Evolutionary conservation across 495 filamentous ascomycete species (phyloP).

Genomic region (Neurospora hispaniola): DNA sequence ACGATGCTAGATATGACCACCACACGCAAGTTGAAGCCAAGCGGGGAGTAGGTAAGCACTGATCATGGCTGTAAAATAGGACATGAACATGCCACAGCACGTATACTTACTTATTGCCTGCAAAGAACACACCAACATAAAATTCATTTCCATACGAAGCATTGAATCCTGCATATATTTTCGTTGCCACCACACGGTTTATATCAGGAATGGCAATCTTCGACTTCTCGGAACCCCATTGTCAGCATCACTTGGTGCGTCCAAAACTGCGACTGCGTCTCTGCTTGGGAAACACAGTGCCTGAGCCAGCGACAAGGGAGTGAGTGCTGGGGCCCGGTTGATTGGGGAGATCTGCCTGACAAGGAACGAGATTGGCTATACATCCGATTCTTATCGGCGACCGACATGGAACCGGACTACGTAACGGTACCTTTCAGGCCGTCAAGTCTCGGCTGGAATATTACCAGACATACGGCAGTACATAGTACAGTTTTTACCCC

Average conservation of each 20-base stretch:
- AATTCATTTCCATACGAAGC: neutral
- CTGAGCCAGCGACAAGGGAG: neutral
- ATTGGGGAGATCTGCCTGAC: neutral
- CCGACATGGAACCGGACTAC: neutral
- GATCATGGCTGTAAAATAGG: neutral
- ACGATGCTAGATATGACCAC: neutral
- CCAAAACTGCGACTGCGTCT: neutral
- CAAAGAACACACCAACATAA: neutral
- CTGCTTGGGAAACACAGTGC: neutral
- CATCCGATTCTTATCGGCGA: neutral
- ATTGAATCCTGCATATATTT: neutral
- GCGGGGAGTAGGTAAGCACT: neutral
- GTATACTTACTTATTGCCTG: neutral
- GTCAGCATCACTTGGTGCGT: neutral
- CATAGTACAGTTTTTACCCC: too few species aligned
- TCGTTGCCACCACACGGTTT: neutral
- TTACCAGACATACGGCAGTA: neutral
- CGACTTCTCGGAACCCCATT: neutral
- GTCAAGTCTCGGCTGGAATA: neutral
- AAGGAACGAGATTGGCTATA: neutral
- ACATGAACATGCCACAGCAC: neutral
- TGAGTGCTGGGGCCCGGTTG: neutral
- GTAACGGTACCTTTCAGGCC: neutral
- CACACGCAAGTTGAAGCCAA: neutral
- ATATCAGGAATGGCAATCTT: neutral